Base-by-base conservation (phyloP, 192 early-diverging fungal species). In the Rhizoclosmatium sp. region DNA sequence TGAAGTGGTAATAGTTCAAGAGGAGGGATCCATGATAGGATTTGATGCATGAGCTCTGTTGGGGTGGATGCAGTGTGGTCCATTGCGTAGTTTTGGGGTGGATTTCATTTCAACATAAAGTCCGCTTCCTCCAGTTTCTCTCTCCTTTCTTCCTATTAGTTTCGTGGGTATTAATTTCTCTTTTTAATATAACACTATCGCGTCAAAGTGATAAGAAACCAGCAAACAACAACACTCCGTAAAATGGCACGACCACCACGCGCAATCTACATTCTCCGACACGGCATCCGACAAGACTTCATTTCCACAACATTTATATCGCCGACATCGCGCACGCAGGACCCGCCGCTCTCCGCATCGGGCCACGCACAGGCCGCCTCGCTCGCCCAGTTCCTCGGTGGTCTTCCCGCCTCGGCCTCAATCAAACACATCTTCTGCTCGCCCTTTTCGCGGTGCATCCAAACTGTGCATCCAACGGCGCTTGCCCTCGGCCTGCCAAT, bases 71-170 rank as follows among this genome's bases (percentile, higher is more conserved):
- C 51, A 54, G 51, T 54, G 51, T 12, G 16, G 16, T 54, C 51
- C 16, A 94, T 59, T 96, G 95, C 93, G 45, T 82, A 93, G 40
- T 79, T 84, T 91, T 45, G 89, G 94, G 4, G 85, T 96, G 44
- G 94, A 96, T 72, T 81, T 90, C 65, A 93, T 96, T 81, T 94
- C 93, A 4, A 89, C 92, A n/a, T 54, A 92, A 95, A 76, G 91
- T 89, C 3, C 84, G 94, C 4, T 80, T 82, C 56, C 65, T 85
- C 9, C 89, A 91, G 75, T 88, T 94, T 76, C 76, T 96, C 31
- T 31, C 31, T 31, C 31, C 31, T 31, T 31, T 31, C 31, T 0
- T 31, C 31, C 0, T 31, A 0, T 31, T 31, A 31, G 31, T 31
- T 31, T 31, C 31, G 31, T 31, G 31, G 31, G 31, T 31, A 31